Evolutionary conservation across 1,139 yeast genomes (phyloP), one percentile per base, ranked within the genome.

Genomic region (Williopsis jadinii): DNA sequence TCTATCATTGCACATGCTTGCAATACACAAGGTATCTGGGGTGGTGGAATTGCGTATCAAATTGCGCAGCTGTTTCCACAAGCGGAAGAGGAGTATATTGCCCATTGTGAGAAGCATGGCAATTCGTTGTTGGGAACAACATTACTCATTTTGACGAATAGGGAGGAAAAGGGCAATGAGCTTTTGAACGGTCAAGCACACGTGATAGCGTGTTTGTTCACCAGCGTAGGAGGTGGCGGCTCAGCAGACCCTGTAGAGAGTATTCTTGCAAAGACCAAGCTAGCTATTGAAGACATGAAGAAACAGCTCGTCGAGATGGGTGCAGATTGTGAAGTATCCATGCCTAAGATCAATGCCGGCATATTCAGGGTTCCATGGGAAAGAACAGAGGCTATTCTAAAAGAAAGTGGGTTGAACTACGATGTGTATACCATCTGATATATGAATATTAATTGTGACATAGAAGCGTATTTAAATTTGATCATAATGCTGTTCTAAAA

Each of bases 311-410:
- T 47, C 6, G 47, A 52, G 3, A 35, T 41, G 3, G 12, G 24
- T 2, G 45, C 44, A 10, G 14, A 30, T 3, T 41, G 44, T 44
- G 30, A 34, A 0, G 42, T 55, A 8, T 42, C 46, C 12, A 77
- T 86, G 81, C 95, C 95, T 28, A 73, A 75, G 58, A 84, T 86
- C 51, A 85, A 86, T 54, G 76, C 94, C 10, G 95, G 95, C 0
- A 71, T 85, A 8, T 85, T 86, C 59, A 73, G 72, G 1, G 90
- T 84, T 2, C 94, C 95, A 0, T 85, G 95, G 95, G 71, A 67
- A 29, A 52, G 70, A 8, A 84, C 95, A 0, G 92, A 77, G 52
- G 55, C 47, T 9, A 74, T 72, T 0, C 56, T 84, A 46, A 51
- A 57, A 27, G 49, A 60, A 9, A 59, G 45, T 29, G 37, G 28